Percentiles rank a stretch among this genome's conserved stretches.
Conservation (phyloP, 225 moss, liverwort and hornwort species). For the Bryum argenteum region DNA sequence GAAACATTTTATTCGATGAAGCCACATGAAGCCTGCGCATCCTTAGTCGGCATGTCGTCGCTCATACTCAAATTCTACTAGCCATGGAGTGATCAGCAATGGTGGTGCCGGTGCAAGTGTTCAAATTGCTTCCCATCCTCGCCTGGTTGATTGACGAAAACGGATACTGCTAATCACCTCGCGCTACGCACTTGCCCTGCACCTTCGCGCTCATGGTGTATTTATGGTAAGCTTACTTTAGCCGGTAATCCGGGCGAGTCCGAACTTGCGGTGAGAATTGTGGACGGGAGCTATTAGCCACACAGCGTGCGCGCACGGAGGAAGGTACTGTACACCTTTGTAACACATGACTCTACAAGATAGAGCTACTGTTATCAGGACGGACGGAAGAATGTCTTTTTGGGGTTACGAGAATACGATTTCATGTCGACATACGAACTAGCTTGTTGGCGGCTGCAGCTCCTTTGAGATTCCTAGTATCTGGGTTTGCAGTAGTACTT, state of each 20-base stretch:
- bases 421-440: background rate
- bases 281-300: conserved; percentile 40
- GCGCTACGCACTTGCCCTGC: no score
- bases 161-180: background rate
- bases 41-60: background rate
- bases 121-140: background rate
- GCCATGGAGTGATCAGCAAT: background rate
- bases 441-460: conserved; percentile 3
- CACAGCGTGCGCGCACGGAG: background rate
- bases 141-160: background rate
- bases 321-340: no score
- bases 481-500: background rate
- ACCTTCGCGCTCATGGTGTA: background rate
- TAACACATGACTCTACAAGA: conserved; percentile 11
- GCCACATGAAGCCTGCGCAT: background rate
- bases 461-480: conserved; percentile 11
- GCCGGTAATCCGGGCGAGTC: conserved; percentile 1
- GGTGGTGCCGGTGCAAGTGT: background rate
- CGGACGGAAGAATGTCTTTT: no score
- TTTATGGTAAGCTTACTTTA: conserved; percentile 11
- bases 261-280: conserved; percentile 26
- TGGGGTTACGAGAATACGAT: no score
- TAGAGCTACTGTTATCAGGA: background rate
- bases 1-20: no score
- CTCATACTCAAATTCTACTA: background rate